Conservation (phyloP, 192 early-diverging fungal genomes). For the Chytriomyces confervae region DNA sequence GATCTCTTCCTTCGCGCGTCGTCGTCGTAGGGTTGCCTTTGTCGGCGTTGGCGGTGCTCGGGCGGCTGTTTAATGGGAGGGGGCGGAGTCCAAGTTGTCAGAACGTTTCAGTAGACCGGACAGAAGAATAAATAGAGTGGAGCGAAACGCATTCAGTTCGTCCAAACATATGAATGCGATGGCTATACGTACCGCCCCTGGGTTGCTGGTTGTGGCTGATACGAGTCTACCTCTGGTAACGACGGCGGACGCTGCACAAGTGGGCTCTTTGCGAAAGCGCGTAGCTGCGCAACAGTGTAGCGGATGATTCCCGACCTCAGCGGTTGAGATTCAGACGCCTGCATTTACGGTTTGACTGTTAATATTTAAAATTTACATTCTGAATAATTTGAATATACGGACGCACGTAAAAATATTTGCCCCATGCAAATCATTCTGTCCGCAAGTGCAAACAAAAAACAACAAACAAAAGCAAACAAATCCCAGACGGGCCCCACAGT, state of each 20-base stretch:
- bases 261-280: background rate
- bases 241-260: slow-evolving; percentile 9
- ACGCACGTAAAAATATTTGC: too few species aligned
- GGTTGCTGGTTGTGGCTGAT: background rate
- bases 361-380: too few species aligned
- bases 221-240: slow-evolving; percentile 17
- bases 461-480: too few species aligned
- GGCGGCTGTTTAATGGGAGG: background rate
- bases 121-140: background rate
- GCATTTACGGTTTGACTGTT: too few species aligned
- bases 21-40: background rate
- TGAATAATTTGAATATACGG: too few species aligned
- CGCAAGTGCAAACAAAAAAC: too few species aligned
- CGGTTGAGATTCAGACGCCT: too few species aligned
- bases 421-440: too few species aligned
- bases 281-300: slow-evolving; percentile 10
- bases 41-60: slow-evolving; percentile 10
- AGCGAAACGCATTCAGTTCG: background rate
- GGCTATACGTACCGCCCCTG: background rate
- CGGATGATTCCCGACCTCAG: background rate
- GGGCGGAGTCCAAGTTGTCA: background rate
- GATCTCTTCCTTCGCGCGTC: background rate
- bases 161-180: background rate
- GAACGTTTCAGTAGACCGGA: background rate
- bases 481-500: too few species aligned